These are phyloP conservation scores for Suillus ampliporus DNA, from an alignment of 768 basidiomycete species.

Conservation along the genomic window DNA sequence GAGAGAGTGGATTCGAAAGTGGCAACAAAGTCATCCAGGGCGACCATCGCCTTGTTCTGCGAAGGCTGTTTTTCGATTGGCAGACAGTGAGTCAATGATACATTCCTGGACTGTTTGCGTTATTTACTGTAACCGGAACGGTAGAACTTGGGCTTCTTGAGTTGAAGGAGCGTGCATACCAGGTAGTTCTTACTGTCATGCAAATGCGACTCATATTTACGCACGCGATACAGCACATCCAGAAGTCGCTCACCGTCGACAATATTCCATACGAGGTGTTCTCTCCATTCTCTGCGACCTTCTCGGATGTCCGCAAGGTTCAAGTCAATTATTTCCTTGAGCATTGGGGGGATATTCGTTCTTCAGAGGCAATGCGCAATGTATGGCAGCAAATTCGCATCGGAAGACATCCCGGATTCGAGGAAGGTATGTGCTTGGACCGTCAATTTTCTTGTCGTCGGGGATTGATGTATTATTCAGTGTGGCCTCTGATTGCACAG, in stretches of 20 bases:
- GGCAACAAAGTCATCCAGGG: conserved; percentile 64
- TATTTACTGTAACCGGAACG: conserved; percentile 6
- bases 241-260: conserved; percentile 72
- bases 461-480: conserved; percentile 38
- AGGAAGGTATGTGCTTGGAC: conserved; percentile 62
- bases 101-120: not conserved
- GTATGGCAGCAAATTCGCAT: conserved; percentile 87
- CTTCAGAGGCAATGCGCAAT: conserved; percentile 81
- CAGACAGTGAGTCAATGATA: conserved; percentile 66
- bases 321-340: conserved; percentile 81
- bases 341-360: conserved; percentile 83
- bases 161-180: conserved; percentile 75
- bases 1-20: conserved; percentile 75
- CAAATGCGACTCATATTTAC: not conserved
- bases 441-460: not conserved
- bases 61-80: conserved; percentile 83
- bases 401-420: conserved; percentile 86
- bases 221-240: conserved; percentile 62
- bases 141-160: conserved; percentile 75
- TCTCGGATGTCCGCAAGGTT: conserved; percentile 82
- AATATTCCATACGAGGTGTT: conserved; percentile 90
- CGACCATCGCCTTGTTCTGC: conserved; percentile 80
- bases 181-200: conserved; percentile 30
- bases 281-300: conserved; percentile 81
- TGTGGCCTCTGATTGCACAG: conserved; percentile 71